phyloP scores from a whole-genome alignment of 305 asterid species.

The Nicotiana rustica region DNA sequence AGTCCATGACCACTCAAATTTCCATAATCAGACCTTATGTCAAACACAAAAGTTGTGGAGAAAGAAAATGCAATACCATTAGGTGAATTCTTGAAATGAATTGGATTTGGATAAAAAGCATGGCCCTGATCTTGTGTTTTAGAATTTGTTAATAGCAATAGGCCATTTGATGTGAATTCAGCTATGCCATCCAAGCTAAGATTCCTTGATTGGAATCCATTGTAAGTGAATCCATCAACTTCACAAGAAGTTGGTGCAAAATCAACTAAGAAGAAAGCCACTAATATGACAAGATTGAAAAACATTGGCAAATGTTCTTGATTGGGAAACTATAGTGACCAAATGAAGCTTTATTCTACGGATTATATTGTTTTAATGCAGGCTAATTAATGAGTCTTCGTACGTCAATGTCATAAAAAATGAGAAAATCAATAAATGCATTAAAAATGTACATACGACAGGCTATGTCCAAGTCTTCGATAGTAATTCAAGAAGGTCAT shows the following conservation, averaged over 20 bases:
- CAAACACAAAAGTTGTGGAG: conserved; percentile 53
- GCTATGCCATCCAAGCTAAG: conserved; percentile 40
- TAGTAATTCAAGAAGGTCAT: background rate
- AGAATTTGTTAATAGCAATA: conserved; percentile 45
- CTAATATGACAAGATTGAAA: background rate
- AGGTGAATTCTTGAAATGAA: conserved; percentile 43
- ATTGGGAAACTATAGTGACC: background rate
- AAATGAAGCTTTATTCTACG: background rate
- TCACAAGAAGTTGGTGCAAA: conserved; percentile 23
- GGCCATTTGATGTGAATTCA: conserved; percentile 41
- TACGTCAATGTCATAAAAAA: background rate
- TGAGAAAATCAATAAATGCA: conserved; percentile 12
- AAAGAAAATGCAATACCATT: conserved; percentile 44
- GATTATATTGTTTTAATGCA: background rate
- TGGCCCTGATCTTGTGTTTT: conserved; percentile 43
- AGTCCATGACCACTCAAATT: conserved; percentile 52
- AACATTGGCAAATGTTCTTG: conserved; percentile 12
- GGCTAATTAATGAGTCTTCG: background rate
- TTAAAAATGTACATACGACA: no score
- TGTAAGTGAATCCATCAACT: conserved; percentile 34
- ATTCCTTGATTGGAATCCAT: conserved; percentile 34
- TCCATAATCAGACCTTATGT: conserved; percentile 44
- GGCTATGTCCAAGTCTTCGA: background rate
- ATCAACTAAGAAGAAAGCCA: background rate
- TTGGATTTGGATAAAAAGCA: conserved; percentile 46